Evolutionary conservation across 1,139 yeast species (phyloP), one percentile per base, ranked within the genome.

Genomic region (Wickerhamomyces sp.): DNA sequence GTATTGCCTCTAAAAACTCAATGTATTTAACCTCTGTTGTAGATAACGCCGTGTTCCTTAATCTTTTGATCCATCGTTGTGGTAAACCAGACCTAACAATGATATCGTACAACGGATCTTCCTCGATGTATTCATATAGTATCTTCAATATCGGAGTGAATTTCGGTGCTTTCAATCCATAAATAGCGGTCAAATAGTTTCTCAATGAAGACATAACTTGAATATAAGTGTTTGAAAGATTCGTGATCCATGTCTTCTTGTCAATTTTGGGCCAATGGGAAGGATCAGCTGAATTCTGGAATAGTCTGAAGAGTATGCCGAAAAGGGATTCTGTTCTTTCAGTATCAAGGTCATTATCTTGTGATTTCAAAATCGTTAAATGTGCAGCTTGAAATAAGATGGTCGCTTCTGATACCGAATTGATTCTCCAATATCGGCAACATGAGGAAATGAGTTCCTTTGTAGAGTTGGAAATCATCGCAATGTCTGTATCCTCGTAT

Each of bases 1-100:
- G 93, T 16, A 83, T 61, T n/a, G 62, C 61, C 8, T 69, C 64
- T 22, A 84, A 61, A 16, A 78, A 55, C 9, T 70, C 70, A 13
- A 78, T 77, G 49, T 85, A 85, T 45, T 78, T 70, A 4, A 57
- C 47, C 42, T 79, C 86, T 2, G 87, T 70, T 0, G 75, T 66
- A 15, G 70, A 62, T 16, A 75, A 59, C 9, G 81, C 57, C 0
- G 75, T 49, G 28, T 68, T 70, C 11, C 69, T 65, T 10, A 80
- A 56, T 35, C 64, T 64, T 44, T 68, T 71, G 31, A 77, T 67
- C 77, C 80, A 75, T 45, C 67, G 68, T 26, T 66, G 61, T 20
- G 67, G 60, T 6, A 70, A 48, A 3, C 69, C 72, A 3, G 66
- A 46, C 12, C 62, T 61, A 20, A 55, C 57, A 11, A 71, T 58